Conservation (phyloP, 192 early-diverging fungal genomes). For the Coemansia asiatica region DNA sequence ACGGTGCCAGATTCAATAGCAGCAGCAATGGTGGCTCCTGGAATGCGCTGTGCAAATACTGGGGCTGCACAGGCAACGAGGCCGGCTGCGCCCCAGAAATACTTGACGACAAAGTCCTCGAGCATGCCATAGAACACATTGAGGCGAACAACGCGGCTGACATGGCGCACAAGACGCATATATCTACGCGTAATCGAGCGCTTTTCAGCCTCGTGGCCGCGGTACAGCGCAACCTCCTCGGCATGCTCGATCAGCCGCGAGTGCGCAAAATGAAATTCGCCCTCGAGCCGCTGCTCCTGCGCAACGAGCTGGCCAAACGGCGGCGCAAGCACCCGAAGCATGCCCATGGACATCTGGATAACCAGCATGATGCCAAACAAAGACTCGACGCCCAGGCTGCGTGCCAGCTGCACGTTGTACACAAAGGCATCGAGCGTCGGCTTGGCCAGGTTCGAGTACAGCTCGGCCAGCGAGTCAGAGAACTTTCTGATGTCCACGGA, state of each 20-base stretch:
- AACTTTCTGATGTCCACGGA: constrained; percentile 92
- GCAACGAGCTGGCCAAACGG: constrained; percentile 96
- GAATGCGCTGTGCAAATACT: constrained; percentile 67
- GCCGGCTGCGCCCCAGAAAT: constrained; percentile 95
- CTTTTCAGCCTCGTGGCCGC: constrained; percentile 83
- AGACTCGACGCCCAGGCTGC: constrained; percentile 82
- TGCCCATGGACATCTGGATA: constrained; percentile 73
- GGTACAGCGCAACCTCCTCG: constrained; percentile 92
- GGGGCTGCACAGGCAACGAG: constrained; percentile 83
- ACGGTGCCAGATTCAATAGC: background rate
- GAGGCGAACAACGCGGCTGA: constrained; percentile 81
- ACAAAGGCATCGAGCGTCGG: constrained; percentile 92
- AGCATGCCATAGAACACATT: constrained; percentile 92
- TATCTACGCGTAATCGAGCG: constrained; percentile 77
- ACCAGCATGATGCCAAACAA: constrained; percentile 79
- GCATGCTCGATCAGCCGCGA: constrained; percentile 93
- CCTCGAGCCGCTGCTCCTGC: constrained; percentile 87
- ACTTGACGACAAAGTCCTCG: constrained; percentile 98
- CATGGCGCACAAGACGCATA: constrained; percentile 76
- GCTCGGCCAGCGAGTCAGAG: constrained; percentile 76
- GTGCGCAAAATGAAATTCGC: constrained; percentile 94
- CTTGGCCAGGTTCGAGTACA: constrained; percentile 95
- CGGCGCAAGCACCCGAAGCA: constrained; percentile 83
- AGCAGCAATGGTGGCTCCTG: constrained; percentile 18
- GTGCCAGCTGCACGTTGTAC: constrained; percentile 85